Evolutionary conservation across 2,329 filamentous ascomycete genomes (phyloP).

Genomic region (Lachnellula arida): DNA sequence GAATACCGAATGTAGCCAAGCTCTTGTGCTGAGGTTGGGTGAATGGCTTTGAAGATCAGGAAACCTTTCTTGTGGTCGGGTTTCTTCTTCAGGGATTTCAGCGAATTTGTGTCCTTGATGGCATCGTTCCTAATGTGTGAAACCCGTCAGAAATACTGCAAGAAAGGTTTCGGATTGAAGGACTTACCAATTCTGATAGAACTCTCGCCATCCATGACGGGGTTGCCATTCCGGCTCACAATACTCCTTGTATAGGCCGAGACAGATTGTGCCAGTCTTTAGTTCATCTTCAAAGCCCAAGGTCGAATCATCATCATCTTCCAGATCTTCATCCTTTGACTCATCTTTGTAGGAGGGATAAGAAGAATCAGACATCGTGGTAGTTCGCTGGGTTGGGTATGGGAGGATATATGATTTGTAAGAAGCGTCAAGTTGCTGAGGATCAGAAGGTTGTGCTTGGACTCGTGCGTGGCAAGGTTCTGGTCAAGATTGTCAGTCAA

Average conservation of each 20-base stretch:
- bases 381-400: no score
- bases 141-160: neutral
- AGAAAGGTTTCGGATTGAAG: neutral
- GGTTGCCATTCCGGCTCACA: neutral
- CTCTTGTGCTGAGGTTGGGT: neutral
- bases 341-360: neutral
- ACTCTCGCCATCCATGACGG: neutral
- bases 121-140: neutral
- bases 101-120: neutral
- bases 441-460: no score
- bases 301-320: neutral
- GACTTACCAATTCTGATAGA: neutral
- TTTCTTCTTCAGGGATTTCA: neutral
- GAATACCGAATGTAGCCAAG: slow-evolving; percentile 15
- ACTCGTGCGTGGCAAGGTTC: no score
- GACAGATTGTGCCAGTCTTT: neutral
- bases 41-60: neutral
- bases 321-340: neutral
- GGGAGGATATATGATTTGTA: no score
- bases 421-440: no score
- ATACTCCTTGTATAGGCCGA: neutral
- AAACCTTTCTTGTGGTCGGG: neutral
- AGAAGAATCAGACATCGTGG: no score
- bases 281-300: neutral
- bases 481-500: no score